These are phyloP conservation scores for Heliocybe sulcata DNA, from an alignment of 1,284 basidiomycete genomes.

Conservation along the genomic window DNA sequence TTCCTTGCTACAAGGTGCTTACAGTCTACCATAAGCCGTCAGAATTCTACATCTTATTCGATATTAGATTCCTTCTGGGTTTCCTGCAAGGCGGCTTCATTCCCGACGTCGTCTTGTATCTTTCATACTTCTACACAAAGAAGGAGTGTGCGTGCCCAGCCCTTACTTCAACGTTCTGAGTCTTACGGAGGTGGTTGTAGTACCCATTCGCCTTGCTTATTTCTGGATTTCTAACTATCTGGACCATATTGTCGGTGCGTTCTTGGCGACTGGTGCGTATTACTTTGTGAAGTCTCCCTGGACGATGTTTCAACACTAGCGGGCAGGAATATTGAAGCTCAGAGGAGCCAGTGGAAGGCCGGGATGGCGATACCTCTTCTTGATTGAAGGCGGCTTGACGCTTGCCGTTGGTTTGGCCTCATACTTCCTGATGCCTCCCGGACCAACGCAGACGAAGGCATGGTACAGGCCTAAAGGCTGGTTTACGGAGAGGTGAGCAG, in stretches of 20 bases:
- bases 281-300: slow-evolving; percentile 39
- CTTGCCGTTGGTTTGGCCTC: slow-evolving; percentile 48
- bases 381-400: slow-evolving; percentile 49
- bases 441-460: slow-evolving; percentile 59
- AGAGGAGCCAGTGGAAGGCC: slow-evolving; percentile 21
- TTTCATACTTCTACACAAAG: slow-evolving; percentile 69
- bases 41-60: no score
- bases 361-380: slow-evolving; percentile 31
- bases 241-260: slow-evolving; percentile 46
- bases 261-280: slow-evolving; percentile 59
- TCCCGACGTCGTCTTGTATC: slow-evolving; percentile 58
- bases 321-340: slow-evolving; percentile 10
- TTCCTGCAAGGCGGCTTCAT: slow-evolving; percentile 32
- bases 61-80: slow-evolving; percentile 46
- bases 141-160: slow-evolving; percentile 27
- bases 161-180: neutral
- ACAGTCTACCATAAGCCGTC: no score
- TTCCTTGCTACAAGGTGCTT: slow-evolving; percentile 52
- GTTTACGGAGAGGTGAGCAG: slow-evolving; percentile 44
- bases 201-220: slow-evolving; percentile 57
- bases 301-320: neutral
- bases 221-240: slow-evolving; percentile 64
- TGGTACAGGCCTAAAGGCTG: slow-evolving; percentile 67
- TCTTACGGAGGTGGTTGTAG: neutral
- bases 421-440: slow-evolving; percentile 65